Percentiles rank a stretch among this genome's conserved stretches.
phyloP scores from a whole-genome alignment of 805 yeast species.

The Candida mattraensis region DNA sequence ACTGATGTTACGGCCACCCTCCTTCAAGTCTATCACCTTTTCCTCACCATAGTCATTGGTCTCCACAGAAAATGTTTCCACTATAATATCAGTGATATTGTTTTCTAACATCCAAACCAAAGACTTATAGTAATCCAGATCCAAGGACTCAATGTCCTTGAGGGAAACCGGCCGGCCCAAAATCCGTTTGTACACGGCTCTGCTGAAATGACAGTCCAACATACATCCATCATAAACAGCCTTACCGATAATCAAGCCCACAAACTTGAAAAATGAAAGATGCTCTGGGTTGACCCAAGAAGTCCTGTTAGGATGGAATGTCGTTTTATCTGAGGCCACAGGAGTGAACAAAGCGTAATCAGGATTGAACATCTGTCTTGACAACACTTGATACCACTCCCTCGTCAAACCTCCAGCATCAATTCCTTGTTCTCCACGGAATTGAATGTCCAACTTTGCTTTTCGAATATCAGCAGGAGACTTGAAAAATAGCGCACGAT shows the following conservation, averaged over 20 bases:
- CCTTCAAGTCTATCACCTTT: slow-evolving; percentile 76
- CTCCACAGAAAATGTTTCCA: slow-evolving; percentile 92
- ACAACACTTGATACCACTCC: slow-evolving; percentile 94
- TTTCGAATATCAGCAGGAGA: slow-evolving; percentile 69
- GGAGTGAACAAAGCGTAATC: slow-evolving; percentile 91
- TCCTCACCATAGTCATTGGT: slow-evolving; percentile 93
- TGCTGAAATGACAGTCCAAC: slow-evolving; percentile 90
- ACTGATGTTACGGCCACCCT: slow-evolving; percentile 76
- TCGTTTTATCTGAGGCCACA: slow-evolving; percentile 86
- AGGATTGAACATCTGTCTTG: slow-evolving; percentile 94
- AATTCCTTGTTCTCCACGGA: slow-evolving; percentile 92
- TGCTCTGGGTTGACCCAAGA: slow-evolving; percentile 94
- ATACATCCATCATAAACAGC: slow-evolving; percentile 86
- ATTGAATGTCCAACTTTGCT: slow-evolving; percentile 74
- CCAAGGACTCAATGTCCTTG: slow-evolving; percentile 93
- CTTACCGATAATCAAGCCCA: slow-evolving; percentile 92
- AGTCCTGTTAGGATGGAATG: slow-evolving; percentile 92
- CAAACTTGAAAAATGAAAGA: slow-evolving; percentile 86
- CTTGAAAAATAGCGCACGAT: slow-evolving; percentile 77
- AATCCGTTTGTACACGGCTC: slow-evolving; percentile 90
- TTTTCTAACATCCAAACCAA: slow-evolving; percentile 95
- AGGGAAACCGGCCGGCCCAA: slow-evolving; percentile 77
- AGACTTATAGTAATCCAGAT: slow-evolving; percentile 88
- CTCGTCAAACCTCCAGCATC: slow-evolving; percentile 98
- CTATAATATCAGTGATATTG: slow-evolving; percentile 92